Base-by-base conservation (phyloP, 192 early-diverging fungal species). In the Podochytrium sp. region DNA sequence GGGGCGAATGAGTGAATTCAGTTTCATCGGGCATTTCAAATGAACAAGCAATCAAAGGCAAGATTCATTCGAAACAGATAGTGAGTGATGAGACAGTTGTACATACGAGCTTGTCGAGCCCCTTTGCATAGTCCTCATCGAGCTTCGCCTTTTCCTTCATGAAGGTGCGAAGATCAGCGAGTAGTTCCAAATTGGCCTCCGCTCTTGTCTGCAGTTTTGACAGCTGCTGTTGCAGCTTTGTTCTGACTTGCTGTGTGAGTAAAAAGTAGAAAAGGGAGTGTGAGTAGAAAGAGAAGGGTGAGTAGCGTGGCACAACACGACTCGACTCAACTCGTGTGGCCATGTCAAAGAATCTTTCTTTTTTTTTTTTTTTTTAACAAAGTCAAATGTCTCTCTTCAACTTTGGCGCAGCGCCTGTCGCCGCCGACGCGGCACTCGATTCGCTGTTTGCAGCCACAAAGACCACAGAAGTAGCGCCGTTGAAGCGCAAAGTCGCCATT, bases 101-200 rank as follows among this genome's bases (percentile, higher is more conserved):
- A 38, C 59, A 25, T 25, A 37, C 72, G 42, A 74, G 32, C 61
- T 74, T 74, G 37, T 74, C 72, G 18, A 74, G 62, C 10, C 39
- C 39, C 2, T 43, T 33, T 18, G 42, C 72, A 38, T 74, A 74
- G n/a, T 62, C 61, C 25, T 62, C 72, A 14, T 74, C 72, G 25
- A 74, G 40, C 12, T 52, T 50, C 14, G 72, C 59, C 51, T 74
- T 74, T 35, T 74, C 72, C 34, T 65, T 64, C 61, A 74, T 63
- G 40, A 77, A 65, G 39, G 25, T 64, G 16, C 66, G 69, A 16
- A 77, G 43, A 29, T 60, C 51, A 7, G 34, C 14, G 10, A 65
- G 25, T 16, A 57, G 34, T 33, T 67, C 65, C 58, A 76, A 25
- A 57, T 49, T 56, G 53, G 52, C 41, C 30, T 58, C 62, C 10